Percentiles rank a stretch among this genome's conserved stretches.
Evolutionary conservation across 148 eudicot genomes (phyloP).

Genomic region (Silene conica): DNA sequence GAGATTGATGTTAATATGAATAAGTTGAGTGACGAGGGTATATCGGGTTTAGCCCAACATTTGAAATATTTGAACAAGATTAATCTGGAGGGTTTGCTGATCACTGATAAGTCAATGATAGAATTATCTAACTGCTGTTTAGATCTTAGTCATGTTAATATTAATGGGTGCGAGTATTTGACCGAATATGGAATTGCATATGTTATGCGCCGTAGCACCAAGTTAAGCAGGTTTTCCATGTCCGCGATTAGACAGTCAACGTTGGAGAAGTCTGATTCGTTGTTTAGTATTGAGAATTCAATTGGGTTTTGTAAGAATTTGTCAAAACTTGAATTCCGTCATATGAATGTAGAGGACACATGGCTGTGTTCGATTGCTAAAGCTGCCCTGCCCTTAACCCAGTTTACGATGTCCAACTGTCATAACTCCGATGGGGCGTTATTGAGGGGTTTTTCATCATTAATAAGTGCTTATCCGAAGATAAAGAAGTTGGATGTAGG

Average conservation of each 20-base stretch:
- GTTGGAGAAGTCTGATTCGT: too few species aligned
- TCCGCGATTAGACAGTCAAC: too few species aligned
- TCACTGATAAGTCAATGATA: neutral
- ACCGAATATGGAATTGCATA: too few species aligned
- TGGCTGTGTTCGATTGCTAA: slow-evolving; percentile 2
- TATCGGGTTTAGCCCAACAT: neutral
- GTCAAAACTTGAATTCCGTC: neutral
- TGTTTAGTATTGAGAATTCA: too few species aligned
- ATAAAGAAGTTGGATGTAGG: too few species aligned
- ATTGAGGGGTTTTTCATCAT: too few species aligned
- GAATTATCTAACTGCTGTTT: neutral
- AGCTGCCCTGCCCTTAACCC: neutral
- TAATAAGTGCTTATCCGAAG: too few species aligned
- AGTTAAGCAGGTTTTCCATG: too few species aligned
- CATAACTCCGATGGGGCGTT: too few species aligned
- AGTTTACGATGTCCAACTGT: neutral
- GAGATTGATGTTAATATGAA: neutral
- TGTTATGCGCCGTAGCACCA: too few species aligned
- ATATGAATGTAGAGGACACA: neutral
- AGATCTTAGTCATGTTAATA: neutral
- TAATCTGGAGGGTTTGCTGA: neutral
- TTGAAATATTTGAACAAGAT: neutral
- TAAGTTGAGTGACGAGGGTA: neutral
- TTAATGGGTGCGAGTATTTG: neutral
- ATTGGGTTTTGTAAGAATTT: too few species aligned